Conservation (phyloP, 495 filamentous ascomycete species). For the Talaromyces thailandensis region DNA sequence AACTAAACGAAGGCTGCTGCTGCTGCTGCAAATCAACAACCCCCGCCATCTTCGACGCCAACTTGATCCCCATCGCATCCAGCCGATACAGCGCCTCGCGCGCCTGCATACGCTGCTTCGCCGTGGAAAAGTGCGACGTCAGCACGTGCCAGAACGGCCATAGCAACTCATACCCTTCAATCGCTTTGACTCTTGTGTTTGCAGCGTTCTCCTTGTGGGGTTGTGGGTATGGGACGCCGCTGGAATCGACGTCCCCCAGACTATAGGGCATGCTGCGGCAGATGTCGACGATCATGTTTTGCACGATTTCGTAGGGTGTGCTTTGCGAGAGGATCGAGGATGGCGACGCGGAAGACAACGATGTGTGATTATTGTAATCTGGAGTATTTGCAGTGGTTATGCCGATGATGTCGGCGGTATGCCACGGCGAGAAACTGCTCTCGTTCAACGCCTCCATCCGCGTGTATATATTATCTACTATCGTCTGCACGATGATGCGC, state of each 20-base stretch:
- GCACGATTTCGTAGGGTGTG: constrained; percentile 12
- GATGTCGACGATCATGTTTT: constrained; percentile 29
- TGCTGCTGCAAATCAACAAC: background rate
- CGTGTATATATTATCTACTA: constrained; percentile 3
- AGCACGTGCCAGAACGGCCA: constrained; percentile 38
- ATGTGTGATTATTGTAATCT: background rate
- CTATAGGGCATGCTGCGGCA: constrained; percentile 34
- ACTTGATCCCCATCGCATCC: constrained; percentile 30
- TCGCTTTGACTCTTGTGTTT: constrained; percentile 17
- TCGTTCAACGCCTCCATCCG: background rate
- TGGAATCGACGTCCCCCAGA: constrained; percentile 27
- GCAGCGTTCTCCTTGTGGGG: background rate
- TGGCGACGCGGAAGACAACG: background rate
- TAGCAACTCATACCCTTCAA: constrained; percentile 26
- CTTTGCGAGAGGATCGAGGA: background rate
- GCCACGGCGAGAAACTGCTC: background rate
- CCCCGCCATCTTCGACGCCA: constrained; percentile 27
- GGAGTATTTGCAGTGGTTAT: background rate
- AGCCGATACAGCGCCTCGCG: constrained; percentile 18
- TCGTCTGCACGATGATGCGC: constrained; percentile 27
- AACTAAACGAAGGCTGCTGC: background rate
- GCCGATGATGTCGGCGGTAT: background rate
- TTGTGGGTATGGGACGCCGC: constrained; percentile 15
- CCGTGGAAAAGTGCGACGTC: constrained; percentile 26
- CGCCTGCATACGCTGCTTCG: constrained; percentile 21